Evolutionary conservation across 176 grass and related monocot genomes (phyloP), one percentile per base, ranked within the genome.

Genomic region (Lolium rigidum): DNA sequence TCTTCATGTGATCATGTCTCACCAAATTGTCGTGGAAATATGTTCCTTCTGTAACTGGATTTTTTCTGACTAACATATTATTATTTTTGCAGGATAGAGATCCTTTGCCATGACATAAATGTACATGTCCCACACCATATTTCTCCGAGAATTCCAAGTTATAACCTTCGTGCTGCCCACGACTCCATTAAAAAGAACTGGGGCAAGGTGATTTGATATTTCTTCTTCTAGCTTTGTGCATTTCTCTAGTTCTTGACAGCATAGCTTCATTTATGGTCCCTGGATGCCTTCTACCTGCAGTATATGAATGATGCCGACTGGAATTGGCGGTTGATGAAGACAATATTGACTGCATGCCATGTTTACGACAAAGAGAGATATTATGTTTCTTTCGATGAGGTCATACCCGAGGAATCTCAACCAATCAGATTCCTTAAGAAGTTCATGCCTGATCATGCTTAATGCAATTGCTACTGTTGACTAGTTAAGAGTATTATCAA

Each of bases 261-360:
- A 61, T 76, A 7, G 25, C 50, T 86, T 86, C 24, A 89, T 56
- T 93, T 87, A 47, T 77, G 26, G 56, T 82, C 69, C 79, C 76
- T 17, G 10, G 10, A 49, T 82, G 28, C 50, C 21, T 89, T 65
- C 44, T 83, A 70, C 39, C 63, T 79, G 70, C 91, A 99, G 97
- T 96, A 99, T 88, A 86, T 99, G 72, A 99, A 94, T 70, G 92
- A 94, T 84, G 88, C 94, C 28, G 90, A 88, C 86, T 96, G 97
- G 97, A 99, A 93, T 84, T 99, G 94, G 97, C 91, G 94, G 75
- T 82, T 99, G 67, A 96, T 99, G 97, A 99, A 98, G 84, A 94
- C 94, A 54, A 98, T 98, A 95, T 72, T 99, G 85, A 99, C 97
- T 57, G 88, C 73, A 66, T 99, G 97, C 80, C 97, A 99, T 90